Conservation (phyloP, 345 rosid species). For the Brassica nigra region DNA sequence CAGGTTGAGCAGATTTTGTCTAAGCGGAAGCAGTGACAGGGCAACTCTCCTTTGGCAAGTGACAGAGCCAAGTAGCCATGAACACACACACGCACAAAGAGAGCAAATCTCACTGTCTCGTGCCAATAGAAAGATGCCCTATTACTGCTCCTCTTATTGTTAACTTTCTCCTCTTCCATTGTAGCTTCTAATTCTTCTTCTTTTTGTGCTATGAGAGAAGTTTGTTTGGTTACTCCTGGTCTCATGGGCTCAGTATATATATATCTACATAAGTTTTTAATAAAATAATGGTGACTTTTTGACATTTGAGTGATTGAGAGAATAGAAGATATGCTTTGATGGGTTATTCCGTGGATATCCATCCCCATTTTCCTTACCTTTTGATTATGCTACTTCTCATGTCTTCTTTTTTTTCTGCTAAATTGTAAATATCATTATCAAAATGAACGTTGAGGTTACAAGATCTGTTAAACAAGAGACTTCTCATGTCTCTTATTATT, state of each 20-base stretch:
- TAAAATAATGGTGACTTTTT: conserved; percentile 16
- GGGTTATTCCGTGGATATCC: conserved; percentile 44
- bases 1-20: conserved; percentile 5
- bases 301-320: conserved; percentile 22
- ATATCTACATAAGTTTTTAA: conserved; percentile 1
- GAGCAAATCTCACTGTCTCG: conserved; percentile 14
- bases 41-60: conserved; percentile 47
- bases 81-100: neutral
- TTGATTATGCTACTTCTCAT: conserved; percentile 36
- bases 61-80: conserved; percentile 20
- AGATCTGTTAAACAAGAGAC: too few relatives aligned
- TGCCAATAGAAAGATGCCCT: conserved; percentile 48
- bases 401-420: neutral
- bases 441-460: too few relatives aligned
- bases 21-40: conserved; percentile 43
- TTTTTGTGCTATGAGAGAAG: conserved; percentile 3
- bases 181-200: neutral
- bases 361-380: conserved; percentile 10
- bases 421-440: too few relatives aligned
- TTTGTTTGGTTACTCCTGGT: conserved; percentile 18
- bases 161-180: conserved; percentile 3
- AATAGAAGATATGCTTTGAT: conserved; percentile 34
- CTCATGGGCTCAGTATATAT: conserved; percentile 9
- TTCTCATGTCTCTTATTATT: neutral
- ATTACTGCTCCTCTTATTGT: conserved; percentile 37